Evolutionary conservation across 495 filamentous ascomycete genomes (phyloP), one percentile per base, ranked within the genome.

Genomic region (Delitschia confertaspora): DNA sequence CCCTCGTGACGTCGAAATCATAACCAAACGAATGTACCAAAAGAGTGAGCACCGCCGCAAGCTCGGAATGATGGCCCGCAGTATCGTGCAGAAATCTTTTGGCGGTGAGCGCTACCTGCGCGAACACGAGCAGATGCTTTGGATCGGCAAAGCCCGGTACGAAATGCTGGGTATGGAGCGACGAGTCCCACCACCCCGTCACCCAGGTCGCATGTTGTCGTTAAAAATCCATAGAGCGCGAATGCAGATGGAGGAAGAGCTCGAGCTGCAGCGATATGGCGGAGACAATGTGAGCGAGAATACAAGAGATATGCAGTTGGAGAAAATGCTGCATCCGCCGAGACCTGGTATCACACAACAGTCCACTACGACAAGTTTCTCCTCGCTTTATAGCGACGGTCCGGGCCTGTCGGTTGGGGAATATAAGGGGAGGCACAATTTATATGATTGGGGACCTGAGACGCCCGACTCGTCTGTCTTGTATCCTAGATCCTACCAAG

Each of bases 71-170:
- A 68, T 69, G 53, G 73, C 71, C 0, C 63, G 78, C 14, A 60
- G 68, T 21, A 78, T 78, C 44, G 77, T 80, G 3, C 71, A 76
- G 37, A 73, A 73, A 40, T 72, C 68, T 9, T 81, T 82, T 60
- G 71, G 69, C 22, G 72, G 72, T 3, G 73, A 78, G 31, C 65
- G 78, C 0, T 82, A 81, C 47, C 68, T 82, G 10, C 69, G 78
- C 19, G 78, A 82, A 56, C 78, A 82, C 54, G 78, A 82, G 56
- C 78, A 82, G 56, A 79, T 79, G 76, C 70, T 78, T 16, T 80
- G 76, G 76, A 71, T 79, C 24, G 72, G 72, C 24, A 78, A 78
- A 41, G 32, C 53, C 0, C 42, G 22, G 25, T 56, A 56, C 35
- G 56, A 59, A 33, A 54, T 55, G 55, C 35, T 46, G 1, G 54